phyloP scores from a whole-genome alignment of 441 rosid genomes.

The Eruca vesicaria region DNA sequence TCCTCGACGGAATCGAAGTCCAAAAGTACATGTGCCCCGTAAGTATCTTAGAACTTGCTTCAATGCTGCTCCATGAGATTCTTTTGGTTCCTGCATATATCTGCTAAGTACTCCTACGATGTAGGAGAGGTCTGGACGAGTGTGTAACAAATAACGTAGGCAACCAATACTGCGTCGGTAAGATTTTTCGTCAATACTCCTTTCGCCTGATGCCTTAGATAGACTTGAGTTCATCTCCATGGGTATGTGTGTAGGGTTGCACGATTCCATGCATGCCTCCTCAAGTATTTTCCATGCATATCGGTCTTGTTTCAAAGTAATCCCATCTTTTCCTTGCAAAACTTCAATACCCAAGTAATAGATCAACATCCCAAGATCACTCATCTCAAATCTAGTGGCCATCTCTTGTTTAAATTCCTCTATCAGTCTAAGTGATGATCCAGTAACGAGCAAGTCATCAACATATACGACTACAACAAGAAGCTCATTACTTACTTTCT shows the following conservation, averaged over 20 bases:
- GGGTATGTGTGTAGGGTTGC: neutral
- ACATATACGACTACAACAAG: no score
- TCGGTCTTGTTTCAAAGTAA: no score
- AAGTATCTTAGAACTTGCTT: neutral
- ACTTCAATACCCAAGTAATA: no score
- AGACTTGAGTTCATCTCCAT: neutral
- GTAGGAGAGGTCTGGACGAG: neutral
- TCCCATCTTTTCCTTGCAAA: no score
- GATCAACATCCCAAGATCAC: no score
- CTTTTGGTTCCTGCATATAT: neutral
- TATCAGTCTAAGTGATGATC: no score
- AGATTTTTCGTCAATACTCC: neutral
- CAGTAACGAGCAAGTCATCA: no score
- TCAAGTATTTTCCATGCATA: no score
- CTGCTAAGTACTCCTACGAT: neutral
- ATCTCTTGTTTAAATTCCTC: no score
- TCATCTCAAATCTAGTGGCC: no score
- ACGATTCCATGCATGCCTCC: neutral
- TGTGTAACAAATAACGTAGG: neutral
- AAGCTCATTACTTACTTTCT: no score
- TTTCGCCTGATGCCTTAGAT: neutral
- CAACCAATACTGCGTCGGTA: neutral
- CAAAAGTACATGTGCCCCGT: neutral
- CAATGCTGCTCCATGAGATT: neutral
- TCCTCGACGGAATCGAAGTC: neutral